These are phyloP conservation scores for Kwoniella mangroviensis DNA, from an alignment of 768 basidiomycete species.

Conservation along the genomic window DNA sequence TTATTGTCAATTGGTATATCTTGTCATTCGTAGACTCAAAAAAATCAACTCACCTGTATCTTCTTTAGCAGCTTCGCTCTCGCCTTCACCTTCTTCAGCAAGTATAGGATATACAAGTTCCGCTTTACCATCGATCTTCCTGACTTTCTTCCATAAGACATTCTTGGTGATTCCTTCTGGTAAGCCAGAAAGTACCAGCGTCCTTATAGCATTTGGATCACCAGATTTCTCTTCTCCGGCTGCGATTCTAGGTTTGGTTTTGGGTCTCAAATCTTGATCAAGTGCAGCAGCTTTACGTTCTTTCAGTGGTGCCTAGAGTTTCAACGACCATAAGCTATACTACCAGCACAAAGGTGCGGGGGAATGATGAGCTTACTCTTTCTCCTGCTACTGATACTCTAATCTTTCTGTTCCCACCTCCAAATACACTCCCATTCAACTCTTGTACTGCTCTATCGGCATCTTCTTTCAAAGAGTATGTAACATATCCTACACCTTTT, in stretches of 20 bases:
- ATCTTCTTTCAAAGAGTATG: slow-evolving; percentile 87
- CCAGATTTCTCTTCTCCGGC: slow-evolving; percentile 27
- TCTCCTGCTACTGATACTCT: slow-evolving; percentile 79
- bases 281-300: slow-evolving; percentile 14
- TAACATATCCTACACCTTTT: slow-evolving; percentile 96
- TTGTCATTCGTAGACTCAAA: background rate
- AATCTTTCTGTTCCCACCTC: slow-evolving; percentile 70
- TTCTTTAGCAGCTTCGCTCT: slow-evolving; percentile 27
- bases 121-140: slow-evolving; percentile 49
- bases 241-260: slow-evolving; percentile 12
- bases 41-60: slow-evolving; percentile 31
- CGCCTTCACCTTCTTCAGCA: slow-evolving; percentile 35
- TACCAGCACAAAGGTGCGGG: no score
- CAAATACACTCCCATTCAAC: slow-evolving; percentile 69
- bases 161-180: slow-evolving; percentile 54
- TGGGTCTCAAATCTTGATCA: slow-evolving; percentile 7
- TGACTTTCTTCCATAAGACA: slow-evolving; percentile 56
- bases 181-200: slow-evolving; percentile 60
- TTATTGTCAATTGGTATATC: background rate
- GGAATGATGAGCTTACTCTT: slow-evolving; percentile 64
- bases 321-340: background rate
- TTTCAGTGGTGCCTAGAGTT: slow-evolving; percentile 10
- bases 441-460: slow-evolving; percentile 74
- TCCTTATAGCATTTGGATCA: slow-evolving; percentile 84
- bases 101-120: slow-evolving; percentile 49